Evolutionary conservation across 1,284 basidiomycete species (phyloP).

Genomic region (Sporisorium graminicola): DNA sequence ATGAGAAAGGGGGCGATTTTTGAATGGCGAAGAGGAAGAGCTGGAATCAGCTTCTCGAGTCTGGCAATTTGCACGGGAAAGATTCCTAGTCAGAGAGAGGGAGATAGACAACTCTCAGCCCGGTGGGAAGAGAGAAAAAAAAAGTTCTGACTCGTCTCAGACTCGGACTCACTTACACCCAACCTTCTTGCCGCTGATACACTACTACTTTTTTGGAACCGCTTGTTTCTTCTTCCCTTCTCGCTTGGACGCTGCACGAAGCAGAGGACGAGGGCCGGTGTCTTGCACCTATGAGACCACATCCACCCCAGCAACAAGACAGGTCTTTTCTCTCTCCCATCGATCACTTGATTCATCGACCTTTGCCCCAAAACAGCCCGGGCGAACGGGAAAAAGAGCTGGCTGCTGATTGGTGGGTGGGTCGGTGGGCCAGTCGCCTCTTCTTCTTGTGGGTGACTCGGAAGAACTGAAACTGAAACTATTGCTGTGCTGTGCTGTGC

Average conservation of each 20-base stretch:
- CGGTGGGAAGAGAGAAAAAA: constrained; percentile 10
- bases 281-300: too few relatives aligned
- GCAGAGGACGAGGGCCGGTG: too few relatives aligned
- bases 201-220: too few relatives aligned
- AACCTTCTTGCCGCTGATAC: too few relatives aligned
- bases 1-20: constrained; percentile 11
- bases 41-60: not conserved
- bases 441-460: not conserved
- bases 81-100: constrained; percentile 3
- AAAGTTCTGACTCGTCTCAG: constrained; percentile 11
- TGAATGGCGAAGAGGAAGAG: not conserved
- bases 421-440: not conserved
- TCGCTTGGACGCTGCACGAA: too few relatives aligned
- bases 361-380: not conserved
- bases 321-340: too few relatives aligned
- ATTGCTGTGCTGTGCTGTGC: not conserved
- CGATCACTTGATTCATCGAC: not conserved
- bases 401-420: constrained; percentile 2
- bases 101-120: too few relatives aligned
- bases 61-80: constrained; percentile 27
- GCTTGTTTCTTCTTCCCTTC: too few relatives aligned
- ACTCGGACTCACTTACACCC: not conserved
- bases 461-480: constrained; percentile 5
- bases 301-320: too few relatives aligned
- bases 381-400: not conserved